Evolutionary conservation across 441 rosid genomes (phyloP).

Genomic region (Mallotus repandus): DNA sequence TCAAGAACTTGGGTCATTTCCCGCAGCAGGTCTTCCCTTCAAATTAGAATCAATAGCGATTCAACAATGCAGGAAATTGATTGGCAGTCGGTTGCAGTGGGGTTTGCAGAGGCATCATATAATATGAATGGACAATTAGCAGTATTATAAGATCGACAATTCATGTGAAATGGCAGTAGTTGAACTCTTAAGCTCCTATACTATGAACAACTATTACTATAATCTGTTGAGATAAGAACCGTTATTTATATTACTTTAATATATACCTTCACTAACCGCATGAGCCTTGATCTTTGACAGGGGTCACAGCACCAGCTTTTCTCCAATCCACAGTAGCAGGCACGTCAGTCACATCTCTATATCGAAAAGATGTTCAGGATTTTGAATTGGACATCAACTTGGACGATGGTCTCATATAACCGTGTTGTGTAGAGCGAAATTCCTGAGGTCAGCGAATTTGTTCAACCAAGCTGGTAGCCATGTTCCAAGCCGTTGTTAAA

Average conservation of each 20-base stretch:
- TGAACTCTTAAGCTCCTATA: too few species aligned
- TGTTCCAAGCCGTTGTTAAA: slow-evolving; percentile 32
- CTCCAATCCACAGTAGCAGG: too few species aligned
- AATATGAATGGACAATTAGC: slow-evolving; percentile 43
- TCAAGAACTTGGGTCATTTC: slow-evolving; percentile 19
- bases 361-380: too few species aligned
- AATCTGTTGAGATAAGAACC: slow-evolving; percentile 39
- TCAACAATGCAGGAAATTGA: slow-evolving; percentile 12
- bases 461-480: slow-evolving; percentile 62
- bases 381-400: too few species aligned
- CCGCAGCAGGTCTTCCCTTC: slow-evolving; percentile 16
- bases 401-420: too few species aligned
- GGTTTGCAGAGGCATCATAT: not conserved
- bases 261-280: too few species aligned
- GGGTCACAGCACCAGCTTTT: too few species aligned
- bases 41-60: slow-evolving; percentile 16
- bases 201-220: slow-evolving; percentile 38
- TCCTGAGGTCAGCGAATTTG: slow-evolving; percentile 77
- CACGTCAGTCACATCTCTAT: too few species aligned
- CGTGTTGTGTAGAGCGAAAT: slow-evolving; percentile 44
- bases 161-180: slow-evolving; percentile 30
- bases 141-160: slow-evolving; percentile 52
- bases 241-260: slow-evolving; percentile 13
- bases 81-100: slow-evolving; percentile 16
- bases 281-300: too few species aligned